phyloP scores from a whole-genome alignment of 176 grass and related monocot genomes.

The Bothriochloa decipiens region DNA sequence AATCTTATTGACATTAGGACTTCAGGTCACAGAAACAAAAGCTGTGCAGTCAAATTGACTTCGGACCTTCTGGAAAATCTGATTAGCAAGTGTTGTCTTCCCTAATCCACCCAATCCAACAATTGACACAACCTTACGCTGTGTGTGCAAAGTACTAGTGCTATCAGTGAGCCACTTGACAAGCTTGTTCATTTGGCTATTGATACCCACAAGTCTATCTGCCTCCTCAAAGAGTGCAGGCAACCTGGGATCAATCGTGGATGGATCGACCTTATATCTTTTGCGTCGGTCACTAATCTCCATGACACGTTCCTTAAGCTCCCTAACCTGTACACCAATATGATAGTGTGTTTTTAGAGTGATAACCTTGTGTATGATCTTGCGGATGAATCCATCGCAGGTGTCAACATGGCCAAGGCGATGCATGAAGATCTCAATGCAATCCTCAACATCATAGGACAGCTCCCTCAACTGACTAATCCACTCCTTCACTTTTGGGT shows the following conservation, averaged over 20 bases:
- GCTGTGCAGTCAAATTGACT: constrained; percentile 20
- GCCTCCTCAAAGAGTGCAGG: constrained; percentile 36
- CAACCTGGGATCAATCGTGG: constrained; percentile 26
- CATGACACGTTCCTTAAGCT: constrained; percentile 12
- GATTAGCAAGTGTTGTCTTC: constrained; percentile 44
- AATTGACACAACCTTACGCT: constrained; percentile 32
- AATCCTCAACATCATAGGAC: constrained; percentile 46
- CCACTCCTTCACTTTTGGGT: not conserved
- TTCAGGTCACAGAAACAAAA: constrained; percentile 29
- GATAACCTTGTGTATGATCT: not conserved
- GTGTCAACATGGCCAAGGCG: not conserved
- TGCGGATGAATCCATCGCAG: constrained; percentile 10
- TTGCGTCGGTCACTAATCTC: constrained; percentile 25
- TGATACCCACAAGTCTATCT: constrained; percentile 34
- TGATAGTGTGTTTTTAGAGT: not conserved
- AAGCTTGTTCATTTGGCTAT: constrained; percentile 18
- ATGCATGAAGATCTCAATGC: constrained; percentile 33
- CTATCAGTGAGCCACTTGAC: not conserved
- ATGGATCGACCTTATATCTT: constrained; percentile 31
- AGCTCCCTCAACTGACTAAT: constrained; percentile 40
- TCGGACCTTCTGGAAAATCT: constrained; percentile 29
- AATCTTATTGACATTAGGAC: constrained; percentile 27
- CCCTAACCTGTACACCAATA: not conserved
- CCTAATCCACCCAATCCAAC: constrained; percentile 44
- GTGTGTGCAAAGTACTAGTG: not conserved